Evolutionary conservation across 2,329 filamentous ascomycete genomes (phyloP), one percentile per base, ranked within the genome.

Genomic region (Coniochaeta sp.): DNA sequence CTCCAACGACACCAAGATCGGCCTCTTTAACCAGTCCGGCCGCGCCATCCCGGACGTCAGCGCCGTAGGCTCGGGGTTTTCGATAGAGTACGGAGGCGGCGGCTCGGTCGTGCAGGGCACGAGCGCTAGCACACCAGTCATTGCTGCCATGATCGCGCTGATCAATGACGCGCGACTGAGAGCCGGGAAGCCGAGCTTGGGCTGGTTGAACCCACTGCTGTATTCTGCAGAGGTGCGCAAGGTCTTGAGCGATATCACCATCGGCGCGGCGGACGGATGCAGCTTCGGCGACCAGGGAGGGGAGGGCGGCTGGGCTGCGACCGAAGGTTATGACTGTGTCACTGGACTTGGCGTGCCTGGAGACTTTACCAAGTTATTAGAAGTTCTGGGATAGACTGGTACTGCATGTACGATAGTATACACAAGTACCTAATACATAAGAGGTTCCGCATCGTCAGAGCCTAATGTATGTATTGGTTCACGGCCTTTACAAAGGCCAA

Each of bases 61-160:
- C 4, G 79, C 77, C 3, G 77, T 90, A 24, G 80, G 86, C 1
- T 82, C 82, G 8, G 81, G 84, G 62, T 88, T 87, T 60, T 63
- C 70, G 7, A 73, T 76, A 38, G 60, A 73, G 3, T 63, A 71
- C 17, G 67, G 67, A 6, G 74, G 73, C 8, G 57, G 59, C 16
- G 60, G 67, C 5, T 42, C 58, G 0, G 62, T 63, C 1, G 68
- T 78, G 2, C 65, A 71, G 55, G 80, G 80, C 12, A 82, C 80
- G 14, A 81, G 78, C 59, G 82, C 81, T 1, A 80, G 79, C 40
- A 77, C 82, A 4, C 83, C 83, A 0, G 76, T 84, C 0, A 70
- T 86, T 22, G 82, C 81, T 4, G 72, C 80, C 26, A 77, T 86
- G 68, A 71, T 86, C 55, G 78, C 81, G 3, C 70, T 83, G 4